Base-by-base conservation (phyloP, 169 alveolate species). In the Perkinsus olseni region DNA sequence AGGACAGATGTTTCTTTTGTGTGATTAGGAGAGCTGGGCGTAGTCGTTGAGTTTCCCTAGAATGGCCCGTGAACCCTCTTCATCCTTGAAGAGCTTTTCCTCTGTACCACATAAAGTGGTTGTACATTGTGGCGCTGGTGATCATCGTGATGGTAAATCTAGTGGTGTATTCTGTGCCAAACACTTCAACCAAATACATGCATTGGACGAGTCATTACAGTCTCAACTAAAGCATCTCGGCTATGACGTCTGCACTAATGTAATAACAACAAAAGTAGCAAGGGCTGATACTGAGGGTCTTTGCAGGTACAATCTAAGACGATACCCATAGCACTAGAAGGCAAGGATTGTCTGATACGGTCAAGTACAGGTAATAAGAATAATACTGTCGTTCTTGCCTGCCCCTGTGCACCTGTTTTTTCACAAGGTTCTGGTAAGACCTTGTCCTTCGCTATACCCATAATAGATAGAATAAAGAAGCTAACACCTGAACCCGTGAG, bases 391-490 rank as follows among this genome's bases (percentile, higher is more conserved):
- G n/a, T n/a, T n/a, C n/a, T n/a, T n/a, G n/a, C n/a, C n/a, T n/a
- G n/a, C n/a, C n/a, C n/a, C n/a, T n/a, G n/a, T n/a, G n/a, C n/a
- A n/a, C n/a, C n/a, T n/a, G n/a, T n/a, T n/a, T n/a, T n/a, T n/a
- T n/a, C n/a, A n/a, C n/a, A n/a, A n/a, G n/a, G n/a, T n/a, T 97
- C 99, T 40, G 99, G 99, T 38, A 99, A 99, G 94, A 99, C 99
- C 0, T 96, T 99, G 39, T 98, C 99, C 74, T 99, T 97, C 95
- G 96, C 98, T 92, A 95, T 99, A 51, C 99, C 99, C 45, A 97
- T 99, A 24, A 95, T 98, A 51, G 95, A 95, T 50, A 93, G 91
- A 39, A 93, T 95, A 21, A 93, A 92, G 36, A 92, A 93, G 39
- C 24, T 93, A 50, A 93, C 74, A 34, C 92, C 74, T 20, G 74